These are phyloP conservation scores for Aeschynomene evenia DNA, from an alignment of 306 rosid genomes.

Conservation along the genomic window DNA sequence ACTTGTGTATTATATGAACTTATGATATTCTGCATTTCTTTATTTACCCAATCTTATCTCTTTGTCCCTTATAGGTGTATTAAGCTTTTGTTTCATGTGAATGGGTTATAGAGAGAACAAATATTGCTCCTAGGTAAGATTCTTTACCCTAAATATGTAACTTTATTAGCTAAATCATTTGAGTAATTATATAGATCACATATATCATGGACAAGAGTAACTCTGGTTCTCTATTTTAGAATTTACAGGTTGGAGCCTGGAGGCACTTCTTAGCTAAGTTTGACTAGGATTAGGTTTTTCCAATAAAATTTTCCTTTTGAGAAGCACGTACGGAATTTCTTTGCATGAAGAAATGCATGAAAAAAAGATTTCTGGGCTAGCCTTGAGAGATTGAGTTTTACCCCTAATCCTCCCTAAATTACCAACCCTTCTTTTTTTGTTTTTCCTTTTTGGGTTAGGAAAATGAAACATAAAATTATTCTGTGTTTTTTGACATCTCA, in stretches of 20 bases:
- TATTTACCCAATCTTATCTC: neutral
- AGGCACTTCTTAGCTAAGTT: neutral
- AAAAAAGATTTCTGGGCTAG: conserved; percentile 21
- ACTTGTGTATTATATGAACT: neutral
- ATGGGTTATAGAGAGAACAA: neutral
- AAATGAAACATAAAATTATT: neutral
- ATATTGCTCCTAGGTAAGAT: conserved; percentile 16
- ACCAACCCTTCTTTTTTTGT: neutral
- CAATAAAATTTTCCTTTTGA: neutral
- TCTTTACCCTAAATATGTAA: neutral
- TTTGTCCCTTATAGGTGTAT: conserved; percentile 40
- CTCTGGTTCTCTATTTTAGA: neutral
- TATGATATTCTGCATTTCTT: conserved; percentile 8
- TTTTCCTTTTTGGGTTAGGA: neutral
- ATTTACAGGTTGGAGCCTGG: neutral
- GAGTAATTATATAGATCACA: neutral
- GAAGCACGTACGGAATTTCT: neutral
- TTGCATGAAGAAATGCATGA: conserved; percentile 18
- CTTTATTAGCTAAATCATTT: neutral
- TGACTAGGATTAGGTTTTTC: conserved; percentile 13
- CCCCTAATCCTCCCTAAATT: neutral
- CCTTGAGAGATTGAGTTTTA: conserved; percentile 16
- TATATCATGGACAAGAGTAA: conserved; percentile 16
- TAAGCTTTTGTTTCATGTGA: conserved; percentile 35
- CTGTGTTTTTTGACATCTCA: neutral